Conservation (phyloP, 2,329 filamentous ascomycete species). For the Cladosporium sp. region DNA sequence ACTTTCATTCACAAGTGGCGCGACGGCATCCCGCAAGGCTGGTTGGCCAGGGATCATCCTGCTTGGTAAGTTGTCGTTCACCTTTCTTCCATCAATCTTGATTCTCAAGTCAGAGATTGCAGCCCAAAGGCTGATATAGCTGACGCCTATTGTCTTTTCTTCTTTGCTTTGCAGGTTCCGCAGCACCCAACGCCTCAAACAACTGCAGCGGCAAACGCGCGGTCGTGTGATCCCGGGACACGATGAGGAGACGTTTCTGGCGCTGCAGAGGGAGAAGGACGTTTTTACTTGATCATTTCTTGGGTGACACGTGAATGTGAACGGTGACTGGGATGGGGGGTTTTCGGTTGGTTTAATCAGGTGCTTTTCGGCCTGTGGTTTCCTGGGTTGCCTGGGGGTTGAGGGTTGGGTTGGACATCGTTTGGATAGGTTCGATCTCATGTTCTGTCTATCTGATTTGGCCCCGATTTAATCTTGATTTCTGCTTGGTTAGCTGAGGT, state of each 20-base stretch:
- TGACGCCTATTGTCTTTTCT: too few relatives aligned
- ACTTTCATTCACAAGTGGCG: constrained; percentile 25
- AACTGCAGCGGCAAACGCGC: constrained; percentile 27
- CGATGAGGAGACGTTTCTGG: constrained; percentile 31
- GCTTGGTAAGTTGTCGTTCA: constrained; percentile 28
- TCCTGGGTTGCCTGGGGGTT: too few relatives aligned
- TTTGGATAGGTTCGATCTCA: too few relatives aligned
- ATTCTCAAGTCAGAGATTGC: too few relatives aligned
- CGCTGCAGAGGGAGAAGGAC: constrained; percentile 23
- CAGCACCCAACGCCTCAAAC: constrained; percentile 31
- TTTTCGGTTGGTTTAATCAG: too few relatives aligned
- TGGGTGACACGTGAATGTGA: not conserved
- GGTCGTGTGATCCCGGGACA: constrained; percentile 34
- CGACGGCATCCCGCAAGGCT: constrained; percentile 34
- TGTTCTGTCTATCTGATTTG: too few relatives aligned
- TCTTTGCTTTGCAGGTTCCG: constrained; percentile 22
- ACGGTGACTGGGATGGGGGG: not conserved
- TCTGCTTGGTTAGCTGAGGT: too few relatives aligned
- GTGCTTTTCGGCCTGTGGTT: too few relatives aligned
- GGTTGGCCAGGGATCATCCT: constrained; percentile 34
- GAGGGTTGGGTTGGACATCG: too few relatives aligned
- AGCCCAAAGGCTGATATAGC: too few relatives aligned
- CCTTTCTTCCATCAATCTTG: too few relatives aligned
- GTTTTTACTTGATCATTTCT: constrained; percentile 20
- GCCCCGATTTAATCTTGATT: too few relatives aligned